Base-by-base conservation (phyloP, 352 stramenopile genomes). In the Phytophthora vignae region DNA sequence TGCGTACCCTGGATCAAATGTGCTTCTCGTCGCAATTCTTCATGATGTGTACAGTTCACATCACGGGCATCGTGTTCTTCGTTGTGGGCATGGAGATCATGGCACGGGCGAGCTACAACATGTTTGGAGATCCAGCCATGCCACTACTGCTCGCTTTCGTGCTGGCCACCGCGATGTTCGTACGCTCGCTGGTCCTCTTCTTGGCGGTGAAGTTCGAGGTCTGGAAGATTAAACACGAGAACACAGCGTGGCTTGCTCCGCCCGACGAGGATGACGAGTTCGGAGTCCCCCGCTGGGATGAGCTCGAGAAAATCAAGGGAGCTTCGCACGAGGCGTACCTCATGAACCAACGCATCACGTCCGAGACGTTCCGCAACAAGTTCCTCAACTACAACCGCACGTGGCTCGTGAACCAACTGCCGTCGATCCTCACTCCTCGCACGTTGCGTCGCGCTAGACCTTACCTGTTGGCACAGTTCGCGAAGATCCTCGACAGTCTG, bases 1-100 rank as follows among this genome's bases (percentile, higher is more conserved):
- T 99, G 57, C 91, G 96, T 58, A 99, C 95, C 15, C 83, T 99
- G 22, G 96, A 99, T 69, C 95, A 98, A 73, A 97, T 99, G 87
- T 99, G 97, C 70, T 99, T 99, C 67, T 98, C 93, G 53, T 98
- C 90, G 50, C 97, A 99, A 76, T 99, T 98, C 71, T 99, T 99
- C 80, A 97, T 99, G 87, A 98, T 99, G 91, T 96, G 96, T 73
- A 98, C 81, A 25, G 75, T 96, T 46, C 94, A 98, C 69, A 91
- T 96, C 58, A 98, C 96, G 27, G 95, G 92, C 14, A 98, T 99
- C 25, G 84, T 99, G 6, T 98, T 98, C 69, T 97, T 99, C 64
- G 85, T 98, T 1, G 71, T 99, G 17, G 95, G 93, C 1, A 93
- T 99, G 60, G 92, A 99, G 67, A 99, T 99, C 78, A 99, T 99